Evolutionary conservation across 2,329 filamentous ascomycete species (phyloP), one percentile per base, ranked within the genome.

Genomic region (Fusarium sp.): DNA sequence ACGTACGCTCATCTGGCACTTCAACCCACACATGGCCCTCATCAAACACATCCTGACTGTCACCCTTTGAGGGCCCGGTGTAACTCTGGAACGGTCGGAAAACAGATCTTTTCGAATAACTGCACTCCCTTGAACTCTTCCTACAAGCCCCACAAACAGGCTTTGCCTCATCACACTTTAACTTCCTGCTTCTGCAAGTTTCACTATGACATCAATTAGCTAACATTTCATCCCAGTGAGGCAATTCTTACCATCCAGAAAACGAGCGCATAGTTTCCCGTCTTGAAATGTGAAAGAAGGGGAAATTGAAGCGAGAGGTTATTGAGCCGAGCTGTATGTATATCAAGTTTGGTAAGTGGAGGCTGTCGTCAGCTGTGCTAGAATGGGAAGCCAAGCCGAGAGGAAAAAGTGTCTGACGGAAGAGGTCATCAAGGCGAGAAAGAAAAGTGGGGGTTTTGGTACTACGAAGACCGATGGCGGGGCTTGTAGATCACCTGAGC

Each of bases 131-230:
- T 1, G 49, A 62, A 15, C 70, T 59, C 18, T 71, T 75, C 10
- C 30, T 27, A 20, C 74, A 76, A 4, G 62, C 64, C 12, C 72
- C 67, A 22, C 75, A 77, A 1, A 61, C 18, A 0, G 75, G 75
- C 6, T 70, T 74, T 1, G 18, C 43, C 29, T 77, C 73, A 38
- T 77, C 70, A 8, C 75, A 77, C 38, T 77, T 77, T 5, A 77
- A 4, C 18, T 77, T 77, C 11, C 75, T 66, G 18, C 43, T 61
- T 61, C 72, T 64, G 22, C 73, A 75, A 3, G 72, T 75, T 13
- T 69, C 51, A 4, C 73, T 74, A 13, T 8, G 10, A 40, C 7
- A 3, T 73, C 20, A 58, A 59, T 24, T 8, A 44, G 12, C 5
- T 4, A 16, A 2, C 9, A 8, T 32, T 11, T 1, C 1, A 11